phyloP scores from a whole-genome alignment of 345 rosid genomes.

The Moricandia arvensis region DNA sequence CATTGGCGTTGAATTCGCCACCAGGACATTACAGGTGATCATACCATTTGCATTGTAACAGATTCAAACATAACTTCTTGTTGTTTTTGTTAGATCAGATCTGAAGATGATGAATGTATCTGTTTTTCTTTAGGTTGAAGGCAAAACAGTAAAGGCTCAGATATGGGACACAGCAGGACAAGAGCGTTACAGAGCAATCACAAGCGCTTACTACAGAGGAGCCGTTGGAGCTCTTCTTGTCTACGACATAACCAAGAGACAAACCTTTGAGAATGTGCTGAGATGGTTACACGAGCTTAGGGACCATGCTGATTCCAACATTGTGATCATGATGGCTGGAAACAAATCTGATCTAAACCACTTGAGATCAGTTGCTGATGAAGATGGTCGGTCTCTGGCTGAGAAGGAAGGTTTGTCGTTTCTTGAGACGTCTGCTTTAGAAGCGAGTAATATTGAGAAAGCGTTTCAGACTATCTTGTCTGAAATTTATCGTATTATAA shows the following conservation, averaged over 20 bases:
- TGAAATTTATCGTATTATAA: conserved; percentile 65
- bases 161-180: conserved; percentile 91
- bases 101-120: neutral
- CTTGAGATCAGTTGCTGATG: conserved; percentile 59
- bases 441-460: conserved; percentile 64
- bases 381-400: conserved; percentile 56
- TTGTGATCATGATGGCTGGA: conserved; percentile 82
- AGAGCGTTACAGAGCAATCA: conserved; percentile 76
- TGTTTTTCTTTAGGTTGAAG: conserved; percentile 51
- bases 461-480: conserved; percentile 63
- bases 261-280: conserved; percentile 60
- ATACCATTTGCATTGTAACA: neutral
- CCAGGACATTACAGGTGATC: conserved; percentile 50
- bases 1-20: conserved; percentile 73
- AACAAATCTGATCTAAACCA: conserved; percentile 71
- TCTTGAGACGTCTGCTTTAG: conserved; percentile 74
- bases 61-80: neutral
- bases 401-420: conserved; percentile 69
- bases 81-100: conserved; percentile 4
- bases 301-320: conserved; percentile 77
- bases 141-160: conserved; percentile 81
- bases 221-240: conserved; percentile 82
- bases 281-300: conserved; percentile 77
- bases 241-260: conserved; percentile 77
- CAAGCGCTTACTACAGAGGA: conserved; percentile 78